phyloP scores from a whole-genome alignment of 768 basidiomycete species.

The Psilocybe cyanescens region DNA sequence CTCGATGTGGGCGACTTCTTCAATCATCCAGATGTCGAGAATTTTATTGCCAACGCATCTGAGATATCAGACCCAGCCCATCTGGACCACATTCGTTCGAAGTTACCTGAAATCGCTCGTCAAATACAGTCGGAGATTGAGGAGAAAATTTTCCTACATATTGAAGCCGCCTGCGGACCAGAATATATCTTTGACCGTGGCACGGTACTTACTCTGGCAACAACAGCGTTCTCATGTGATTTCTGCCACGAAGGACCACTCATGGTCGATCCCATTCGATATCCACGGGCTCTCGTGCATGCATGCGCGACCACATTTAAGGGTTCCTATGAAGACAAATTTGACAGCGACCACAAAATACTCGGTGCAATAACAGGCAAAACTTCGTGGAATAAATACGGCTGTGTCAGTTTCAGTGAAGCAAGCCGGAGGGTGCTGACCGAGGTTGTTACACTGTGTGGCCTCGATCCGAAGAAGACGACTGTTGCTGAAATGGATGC shows the following conservation, averaged over 20 bases:
- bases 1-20: not conserved
- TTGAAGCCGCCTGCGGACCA: not conserved
- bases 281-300: not conserved
- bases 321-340: not conserved
- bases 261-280: not conserved
- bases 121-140: not conserved
- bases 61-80: not conserved
- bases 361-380: not conserved
- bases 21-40: not conserved
- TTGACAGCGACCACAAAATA: not conserved
- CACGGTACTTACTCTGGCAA: not conserved
- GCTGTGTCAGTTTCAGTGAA: not conserved
- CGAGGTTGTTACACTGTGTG: slow-evolving; percentile 8
- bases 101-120: not conserved
- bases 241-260: not conserved
- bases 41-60: not conserved
- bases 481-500: slow-evolving; percentile 26
- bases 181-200: not conserved
- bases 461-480: slow-evolving; percentile 24
- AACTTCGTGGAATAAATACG: not conserved
- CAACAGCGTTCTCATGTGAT: not conserved
- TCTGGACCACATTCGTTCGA: not conserved
- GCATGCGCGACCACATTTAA: not conserved
- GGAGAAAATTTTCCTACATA: not conserved
- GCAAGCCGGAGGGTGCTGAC: not conserved